These are phyloP conservation scores for Fusarium sp. DNA, from an alignment of 2,329 filamentous ascomycete species.

Conservation along the genomic window DNA sequence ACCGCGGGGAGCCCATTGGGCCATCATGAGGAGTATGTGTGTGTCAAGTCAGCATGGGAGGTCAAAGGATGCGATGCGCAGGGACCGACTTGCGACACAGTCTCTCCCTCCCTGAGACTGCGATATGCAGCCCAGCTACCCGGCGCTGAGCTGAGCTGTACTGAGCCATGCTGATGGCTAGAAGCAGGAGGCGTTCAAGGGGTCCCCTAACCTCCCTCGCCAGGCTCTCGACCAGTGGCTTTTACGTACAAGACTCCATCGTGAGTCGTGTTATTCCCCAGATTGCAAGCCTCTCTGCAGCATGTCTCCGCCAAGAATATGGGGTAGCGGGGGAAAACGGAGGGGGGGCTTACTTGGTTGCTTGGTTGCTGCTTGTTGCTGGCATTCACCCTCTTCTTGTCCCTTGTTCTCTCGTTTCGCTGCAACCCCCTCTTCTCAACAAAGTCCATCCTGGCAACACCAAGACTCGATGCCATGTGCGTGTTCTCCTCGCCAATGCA, in stretches of 20 bases:
- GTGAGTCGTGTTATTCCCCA: constrained; percentile 9
- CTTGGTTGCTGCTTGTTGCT: not conserved
- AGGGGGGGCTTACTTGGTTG: constrained; percentile 16
- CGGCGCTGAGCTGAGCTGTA: not conserved
- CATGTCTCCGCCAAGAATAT: constrained; percentile 33
- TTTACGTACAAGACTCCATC: constrained; percentile 16
- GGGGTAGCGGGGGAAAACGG: constrained; percentile 36
- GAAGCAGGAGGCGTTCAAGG: not conserved
- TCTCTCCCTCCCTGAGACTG: not conserved
- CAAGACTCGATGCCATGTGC: constrained; percentile 9
- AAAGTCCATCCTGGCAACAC: not conserved
- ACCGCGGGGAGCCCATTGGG: constrained; percentile 14
- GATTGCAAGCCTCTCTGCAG: not conserved
- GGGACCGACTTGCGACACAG: constrained; percentile 14
- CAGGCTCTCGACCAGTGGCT: not conserved
- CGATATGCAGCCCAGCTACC: constrained; percentile 7
- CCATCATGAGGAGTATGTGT: not conserved
- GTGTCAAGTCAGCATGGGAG: not conserved
- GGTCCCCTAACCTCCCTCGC: not conserved
- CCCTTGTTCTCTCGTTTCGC: not conserved
- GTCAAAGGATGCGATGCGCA: constrained; percentile 13
- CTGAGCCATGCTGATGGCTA: constrained; percentile 13
- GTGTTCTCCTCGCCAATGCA: not conserved
- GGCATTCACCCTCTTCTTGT: not conserved
- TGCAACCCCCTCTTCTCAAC: not conserved